Base-by-base conservation (phyloP, 1,139 yeast genomes). In the Diutina ranongensis region DNA sequence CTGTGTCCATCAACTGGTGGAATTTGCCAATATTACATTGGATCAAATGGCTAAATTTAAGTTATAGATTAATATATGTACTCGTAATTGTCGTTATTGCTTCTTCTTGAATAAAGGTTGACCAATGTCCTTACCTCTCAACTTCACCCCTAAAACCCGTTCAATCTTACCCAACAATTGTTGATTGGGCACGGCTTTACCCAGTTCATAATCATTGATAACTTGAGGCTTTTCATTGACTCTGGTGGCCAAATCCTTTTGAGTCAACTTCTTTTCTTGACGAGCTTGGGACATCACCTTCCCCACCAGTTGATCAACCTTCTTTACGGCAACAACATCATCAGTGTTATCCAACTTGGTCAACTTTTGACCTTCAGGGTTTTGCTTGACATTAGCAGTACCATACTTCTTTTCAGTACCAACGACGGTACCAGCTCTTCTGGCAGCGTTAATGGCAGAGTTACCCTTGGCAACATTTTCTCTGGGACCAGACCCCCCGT, bases 71-170 rank as follows among this genome's bases (percentile, higher is more conserved):
- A 16, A 5, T 12, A 15, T 15, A 25, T 38, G 32, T 18, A 25
- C 8, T 38, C n/a, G 15, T 35, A 21, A 44, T 20, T 33, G 27
- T 27, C 34, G 22, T 40, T n/a, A 44, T 40, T 73, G 73, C 72
- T 83, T 83, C 66, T 82, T 80, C 46, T 78, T 83, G 55, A 82
- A 83, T 55, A 92, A 74, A 40, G 98, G 96, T 58, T 82, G 80
- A 52, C 98, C 98, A 57, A 92, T 85, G 67, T 82, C 84, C 72
- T 89, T 88, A 58, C 98, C 98, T 71, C 98, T 80, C 62, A 92
- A 78, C 71, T 88, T 92, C 54, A 92, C 83, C 54, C 97, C 97
- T 58, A 92, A 73, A 42, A 84, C 95, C 64, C 97, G 78, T 71
- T 92, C 98, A 65, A 94, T 69, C 72, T 92, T 92, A 49, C 83